Percentiles rank a stretch among this genome's conserved stretches.
Conservation (phyloP, 345 rosid species). For the Citrus sinensis region DVS_A1.0 CM039164.1:18448001-18448500, state of each 20-base stretch:
- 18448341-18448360: constrained; percentile 22
- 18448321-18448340: constrained; percentile 19
- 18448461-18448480: constrained; percentile 31
- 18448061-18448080: constrained; percentile 25
- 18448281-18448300: constrained; percentile 56
- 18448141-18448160: constrained; percentile 22
- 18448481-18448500: background rate
- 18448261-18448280: constrained; percentile 63
- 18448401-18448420: constrained; percentile 60
- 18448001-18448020: constrained; percentile 16
- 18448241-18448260: constrained; percentile 55
- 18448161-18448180: constrained; percentile 21
- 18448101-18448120: constrained; percentile 18
- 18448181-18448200: constrained; percentile 24
- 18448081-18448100: constrained; percentile 21
- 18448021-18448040: constrained; percentile 24
- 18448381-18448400: constrained; percentile 45
- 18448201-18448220: constrained; percentile 29
- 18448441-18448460: constrained; percentile 64
- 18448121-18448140: constrained; percentile 3
- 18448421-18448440: constrained; percentile 63
- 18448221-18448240: constrained; percentile 52
- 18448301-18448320: constrained; percentile 34
- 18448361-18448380: constrained; percentile 17
- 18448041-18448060: constrained; percentile 43